These are phyloP conservation scores for Ascochyta clinopodiicola DNA, from an alignment of 2,329 filamentous ascomycete species.

Conservation along the genomic window DNA sequence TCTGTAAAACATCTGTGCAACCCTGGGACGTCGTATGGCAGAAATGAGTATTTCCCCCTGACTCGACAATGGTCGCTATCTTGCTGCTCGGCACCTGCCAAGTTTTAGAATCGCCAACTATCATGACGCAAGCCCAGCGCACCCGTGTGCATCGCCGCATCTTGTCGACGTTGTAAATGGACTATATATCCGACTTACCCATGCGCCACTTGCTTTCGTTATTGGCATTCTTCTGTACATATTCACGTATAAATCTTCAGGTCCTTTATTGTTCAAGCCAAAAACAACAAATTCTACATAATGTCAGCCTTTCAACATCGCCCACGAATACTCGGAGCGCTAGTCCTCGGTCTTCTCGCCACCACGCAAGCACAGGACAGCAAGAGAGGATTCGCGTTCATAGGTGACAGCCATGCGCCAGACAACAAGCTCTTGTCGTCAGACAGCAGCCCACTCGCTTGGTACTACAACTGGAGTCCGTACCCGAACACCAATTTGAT, in stretches of 20 bases:
- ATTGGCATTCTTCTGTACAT: neutral
- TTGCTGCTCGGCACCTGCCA: conserved; percentile 28
- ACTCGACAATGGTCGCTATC: conserved; percentile 1
- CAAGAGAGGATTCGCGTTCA: conserved; percentile 78
- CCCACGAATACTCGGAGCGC: conserved; percentile 1
- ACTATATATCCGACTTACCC: conserved; percentile 13
- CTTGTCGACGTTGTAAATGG: conserved; percentile 10
- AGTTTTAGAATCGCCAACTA: conserved; percentile 25
- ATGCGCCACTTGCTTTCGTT: neutral
- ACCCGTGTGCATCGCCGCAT: conserved; percentile 31
- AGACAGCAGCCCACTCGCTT: conserved; percentile 68
- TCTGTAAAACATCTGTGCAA: neutral
- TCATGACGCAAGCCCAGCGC: conserved; percentile 45
- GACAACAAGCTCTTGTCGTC: conserved; percentile 70
- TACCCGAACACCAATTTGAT: conserved; percentile 62
- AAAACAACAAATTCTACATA: neutral
- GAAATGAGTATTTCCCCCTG: neutral
- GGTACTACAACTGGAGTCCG: conserved; percentile 83
- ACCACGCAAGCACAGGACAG: conserved; percentile 44
- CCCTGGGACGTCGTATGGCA: neutral
- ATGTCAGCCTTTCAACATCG: conserved; percentile 6
- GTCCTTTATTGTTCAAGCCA: neutral
- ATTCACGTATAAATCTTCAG: neutral
- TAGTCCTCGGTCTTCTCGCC: conserved; percentile 19
- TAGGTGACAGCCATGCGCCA: conserved; percentile 62